Evolutionary conservation across 148 eudicot genomes (phyloP).

Genomic region (Bassia scoparia): DNA sequence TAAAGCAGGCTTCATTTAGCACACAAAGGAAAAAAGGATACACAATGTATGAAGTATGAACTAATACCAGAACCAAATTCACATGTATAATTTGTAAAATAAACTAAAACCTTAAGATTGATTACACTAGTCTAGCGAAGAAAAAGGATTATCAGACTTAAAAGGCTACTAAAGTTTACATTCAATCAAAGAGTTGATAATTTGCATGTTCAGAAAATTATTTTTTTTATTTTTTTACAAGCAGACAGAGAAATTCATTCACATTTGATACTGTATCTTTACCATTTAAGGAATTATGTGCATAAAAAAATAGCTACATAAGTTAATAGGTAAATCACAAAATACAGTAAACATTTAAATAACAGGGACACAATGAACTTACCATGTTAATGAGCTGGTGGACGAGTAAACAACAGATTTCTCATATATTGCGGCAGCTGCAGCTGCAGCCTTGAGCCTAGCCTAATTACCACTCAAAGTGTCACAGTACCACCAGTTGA

Average conservation of each 20-base stretch:
- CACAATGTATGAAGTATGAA: background rate
- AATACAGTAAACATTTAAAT: background rate
- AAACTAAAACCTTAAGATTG: background rate
- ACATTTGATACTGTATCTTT: background rate
- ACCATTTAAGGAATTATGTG: background rate
- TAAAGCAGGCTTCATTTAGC: background rate
- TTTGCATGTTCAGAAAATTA: background rate
- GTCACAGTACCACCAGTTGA: conserved; percentile 38
- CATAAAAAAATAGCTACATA: background rate
- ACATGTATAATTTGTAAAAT: background rate
- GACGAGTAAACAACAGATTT: conserved; percentile 90
- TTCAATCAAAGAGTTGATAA: background rate
- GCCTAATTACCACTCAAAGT: conserved; percentile 55
- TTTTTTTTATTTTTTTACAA: background rate
- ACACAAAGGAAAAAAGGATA: background rate
- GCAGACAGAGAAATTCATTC: background rate
- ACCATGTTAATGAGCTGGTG: conserved; percentile 62
- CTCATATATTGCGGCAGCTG: conserved; percentile 82
- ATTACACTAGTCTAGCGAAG: background rate
- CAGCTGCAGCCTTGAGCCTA: conserved; percentile 85
- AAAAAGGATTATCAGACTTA: too few species aligned
- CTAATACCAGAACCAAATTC: too few species aligned
- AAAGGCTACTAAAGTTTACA: background rate
- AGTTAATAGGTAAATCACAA: background rate
- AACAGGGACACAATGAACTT: conserved; percentile 14